Conservation (phyloP, 148 eudicot genomes). For the Camellia sinensis region DNA sequence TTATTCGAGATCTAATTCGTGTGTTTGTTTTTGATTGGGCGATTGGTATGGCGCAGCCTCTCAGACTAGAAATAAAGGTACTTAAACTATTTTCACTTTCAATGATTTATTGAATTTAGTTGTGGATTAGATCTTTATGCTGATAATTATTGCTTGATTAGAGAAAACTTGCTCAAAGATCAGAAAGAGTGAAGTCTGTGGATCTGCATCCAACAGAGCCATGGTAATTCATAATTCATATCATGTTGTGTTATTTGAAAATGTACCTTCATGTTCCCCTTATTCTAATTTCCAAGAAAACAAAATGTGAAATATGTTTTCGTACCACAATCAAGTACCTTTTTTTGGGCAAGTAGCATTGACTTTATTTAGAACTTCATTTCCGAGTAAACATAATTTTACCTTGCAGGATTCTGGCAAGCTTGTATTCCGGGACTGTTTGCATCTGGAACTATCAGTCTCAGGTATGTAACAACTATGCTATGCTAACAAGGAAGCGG, state of each 20-base stretch:
- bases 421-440: constrained; percentile 72
- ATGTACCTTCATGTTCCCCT: neutral
- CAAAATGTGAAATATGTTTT: neutral
- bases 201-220: constrained; percentile 83
- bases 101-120: neutral
- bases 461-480: constrained; percentile 45
- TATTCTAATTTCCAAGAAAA: neutral
- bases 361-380: neutral
- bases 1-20: no score
- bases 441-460: constrained; percentile 75
- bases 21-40: no score
- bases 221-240: constrained; percentile 41
- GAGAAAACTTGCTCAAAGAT: constrained; percentile 75
- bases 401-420: constrained; percentile 60
- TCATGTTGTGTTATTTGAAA: neutral
- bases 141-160: constrained; percentile 29
- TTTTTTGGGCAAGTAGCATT: neutral
- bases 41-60: constrained; percentile 51
- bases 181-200: constrained; percentile 79
- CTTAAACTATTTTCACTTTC: constrained; percentile 1
- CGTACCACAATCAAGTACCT: neutral
- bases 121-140: constrained; percentile 1
- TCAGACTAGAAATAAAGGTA: constrained; percentile 84
- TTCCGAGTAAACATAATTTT: constrained; percentile 1
- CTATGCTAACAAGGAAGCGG: neutral